Conservation (phyloP, 2,329 filamentous ascomycete genomes). For the Dactylellina drechsleri region DNA sequence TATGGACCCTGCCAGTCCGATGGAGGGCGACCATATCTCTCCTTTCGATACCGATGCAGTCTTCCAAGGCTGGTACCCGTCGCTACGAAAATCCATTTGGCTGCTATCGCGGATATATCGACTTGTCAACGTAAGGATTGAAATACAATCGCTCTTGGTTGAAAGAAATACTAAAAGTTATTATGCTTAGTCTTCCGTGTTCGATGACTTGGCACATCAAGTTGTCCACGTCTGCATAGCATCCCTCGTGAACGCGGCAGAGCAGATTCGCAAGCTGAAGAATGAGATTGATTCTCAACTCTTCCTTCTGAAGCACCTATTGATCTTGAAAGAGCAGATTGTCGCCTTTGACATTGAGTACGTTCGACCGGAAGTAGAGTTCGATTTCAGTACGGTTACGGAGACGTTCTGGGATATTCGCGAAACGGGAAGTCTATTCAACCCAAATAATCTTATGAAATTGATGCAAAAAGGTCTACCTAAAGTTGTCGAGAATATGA, state of each 20-base stretch:
- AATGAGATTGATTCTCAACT: slow-evolving; percentile 79
- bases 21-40: slow-evolving; percentile 65
- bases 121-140: slow-evolving; percentile 70
- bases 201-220: slow-evolving; percentile 77
- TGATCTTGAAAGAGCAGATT: slow-evolving; percentile 94
- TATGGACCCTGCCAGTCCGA: slow-evolving; percentile 63
- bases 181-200: slow-evolving; percentile 70
- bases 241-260: slow-evolving; percentile 78
- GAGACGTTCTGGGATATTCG: slow-evolving; percentile 75
- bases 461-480: slow-evolving; percentile 71
- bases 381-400: slow-evolving; percentile 74
- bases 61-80: slow-evolving; percentile 73
- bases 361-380: slow-evolving; percentile 72
- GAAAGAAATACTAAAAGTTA: slow-evolving; percentile 54
- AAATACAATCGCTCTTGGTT: background rate
- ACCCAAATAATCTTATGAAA: slow-evolving; percentile 71
- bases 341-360: slow-evolving; percentile 93
- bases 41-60: slow-evolving; percentile 68
- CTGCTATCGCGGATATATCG: slow-evolving; percentile 75
- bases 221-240: slow-evolving; percentile 91
- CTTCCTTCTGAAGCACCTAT: slow-evolving; percentile 92
- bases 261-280: slow-evolving; percentile 71
- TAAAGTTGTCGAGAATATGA: slow-evolving; percentile 76
- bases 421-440: slow-evolving; percentile 73
- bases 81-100: slow-evolving; percentile 74